phyloP scores from a whole-genome alignment of 2,329 filamentous ascomycete genomes.

The Fusarium annulatum region DNA sequence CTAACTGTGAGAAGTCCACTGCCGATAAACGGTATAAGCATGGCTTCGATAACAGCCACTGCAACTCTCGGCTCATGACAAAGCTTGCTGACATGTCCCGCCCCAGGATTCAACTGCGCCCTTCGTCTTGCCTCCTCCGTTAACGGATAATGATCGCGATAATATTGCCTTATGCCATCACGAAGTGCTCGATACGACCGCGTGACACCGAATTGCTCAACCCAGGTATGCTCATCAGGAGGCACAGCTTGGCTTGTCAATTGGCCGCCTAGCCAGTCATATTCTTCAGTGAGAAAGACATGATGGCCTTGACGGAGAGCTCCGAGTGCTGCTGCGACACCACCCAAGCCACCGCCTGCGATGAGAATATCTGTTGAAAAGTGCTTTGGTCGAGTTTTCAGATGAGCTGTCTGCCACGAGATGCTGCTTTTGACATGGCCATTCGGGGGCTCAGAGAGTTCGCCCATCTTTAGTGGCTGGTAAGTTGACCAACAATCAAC shows the following conservation, averaged over 20 bases:
- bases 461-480: slow-evolving; percentile 18
- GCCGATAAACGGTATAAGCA: slow-evolving; percentile 43
- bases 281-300: slow-evolving; percentile 44
- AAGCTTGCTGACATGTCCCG: slow-evolving; percentile 45
- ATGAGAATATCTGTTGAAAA: slow-evolving; percentile 43
- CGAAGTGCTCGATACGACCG: slow-evolving; percentile 42
- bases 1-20: slow-evolving; percentile 39
- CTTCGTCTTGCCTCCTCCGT: slow-evolving; percentile 41
- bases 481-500: not conserved
- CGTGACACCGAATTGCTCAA: slow-evolving; percentile 46
- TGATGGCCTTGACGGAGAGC: slow-evolving; percentile 39
- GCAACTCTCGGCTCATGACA: slow-evolving; percentile 46
- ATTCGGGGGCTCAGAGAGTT: not conserved
- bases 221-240: slow-evolving; percentile 46
- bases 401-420: slow-evolving; percentile 18
- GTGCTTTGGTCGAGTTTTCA: not conserved
- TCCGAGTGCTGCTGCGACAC: slow-evolving; percentile 44
- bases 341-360: slow-evolving; percentile 41
- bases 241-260: slow-evolving; percentile 46
- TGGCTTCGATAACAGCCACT: slow-evolving; percentile 43
- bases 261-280: slow-evolving; percentile 46
- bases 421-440: not conserved
- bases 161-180: slow-evolving; percentile 42
- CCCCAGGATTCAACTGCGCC: slow-evolving; percentile 43
- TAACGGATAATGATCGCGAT: slow-evolving; percentile 43